Evolutionary conservation across 768 basidiomycete species (phyloP).

Genomic region (Fomitopsis serialis): DNA sequence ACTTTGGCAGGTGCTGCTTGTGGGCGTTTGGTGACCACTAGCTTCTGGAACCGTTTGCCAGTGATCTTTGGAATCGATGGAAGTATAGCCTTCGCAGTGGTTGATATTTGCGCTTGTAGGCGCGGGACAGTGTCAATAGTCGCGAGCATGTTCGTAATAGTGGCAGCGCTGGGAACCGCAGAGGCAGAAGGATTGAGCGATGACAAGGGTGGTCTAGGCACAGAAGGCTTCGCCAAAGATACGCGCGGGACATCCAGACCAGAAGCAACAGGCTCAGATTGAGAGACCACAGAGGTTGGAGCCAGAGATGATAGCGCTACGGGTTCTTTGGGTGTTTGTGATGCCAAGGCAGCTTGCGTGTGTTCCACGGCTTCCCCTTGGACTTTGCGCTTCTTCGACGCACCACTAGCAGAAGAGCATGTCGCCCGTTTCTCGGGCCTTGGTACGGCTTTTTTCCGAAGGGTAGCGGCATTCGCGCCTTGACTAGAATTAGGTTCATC

Average conservation of each 20-base stretch:
- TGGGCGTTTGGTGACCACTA: conserved; percentile 5
- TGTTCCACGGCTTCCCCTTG: not conserved
- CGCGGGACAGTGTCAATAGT: no score
- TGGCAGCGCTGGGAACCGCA: no score
- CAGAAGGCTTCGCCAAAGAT: not conserved
- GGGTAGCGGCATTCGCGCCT: no score
- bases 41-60: conserved; percentile 18
- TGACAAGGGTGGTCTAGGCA: no score
- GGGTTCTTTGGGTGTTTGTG: not conserved
- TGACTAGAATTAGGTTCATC: no score
- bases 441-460: no score
- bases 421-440: not conserved
- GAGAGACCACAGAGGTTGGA: not conserved
- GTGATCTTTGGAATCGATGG: not conserved
- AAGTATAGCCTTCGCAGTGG: not conserved
- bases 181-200: no score
- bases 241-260: not conserved
- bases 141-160: no score
- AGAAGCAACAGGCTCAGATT: not conserved
- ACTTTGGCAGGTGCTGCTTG: not conserved
- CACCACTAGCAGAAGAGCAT: not conserved
- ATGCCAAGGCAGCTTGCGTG: not conserved
- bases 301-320: not conserved
- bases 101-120: no score
- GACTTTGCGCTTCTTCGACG: not conserved